Evolutionary conservation across 2,329 filamentous ascomycete genomes (phyloP), one percentile per base, ranked within the genome.

Genomic region (Sarocladiaceae sp.): DNA sequence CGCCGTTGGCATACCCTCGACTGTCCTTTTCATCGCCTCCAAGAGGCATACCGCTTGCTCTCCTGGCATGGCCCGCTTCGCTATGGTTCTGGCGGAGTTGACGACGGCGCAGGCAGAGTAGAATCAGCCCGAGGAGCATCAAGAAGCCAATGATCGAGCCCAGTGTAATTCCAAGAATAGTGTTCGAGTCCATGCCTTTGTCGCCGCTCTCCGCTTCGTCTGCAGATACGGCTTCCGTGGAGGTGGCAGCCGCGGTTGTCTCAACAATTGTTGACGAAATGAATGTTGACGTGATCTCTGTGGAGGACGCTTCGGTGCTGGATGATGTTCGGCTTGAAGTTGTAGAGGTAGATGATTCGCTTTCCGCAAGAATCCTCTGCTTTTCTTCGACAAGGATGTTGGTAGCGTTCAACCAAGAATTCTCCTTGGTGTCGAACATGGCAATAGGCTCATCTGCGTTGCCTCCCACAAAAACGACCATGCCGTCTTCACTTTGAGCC

Each of bases 381-480:
- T 71, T 65, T 26, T 76, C 75, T 20, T 48, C 44, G 23, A 71
- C 74, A 55, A 96, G 82, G 22, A 89, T 66, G 6, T 77, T 70
- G 0, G 81, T 81, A 1, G 88, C 77, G 63, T 96, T 85, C 20
- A 87, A 68, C 93, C 93, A 97, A 42, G 76, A 73, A 65, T 97
- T 96, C 42, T 82, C 70, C 11, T 77, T 79, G 40, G 84, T 83
- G 61, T 96, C 78, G 67, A 96, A 97, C 54, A 97, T 82, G 57
- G 79, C 82, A 4, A 97, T 63, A 0, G 87, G 78, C 55, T 88
- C 79, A 1, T 86, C 71, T 5, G 73, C 68, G 59, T 80, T 83
- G 23, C 91, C 91, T 40, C 91, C 89, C n/a, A 86, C 83, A 55
- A 96, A 83, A 13, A 94, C 87, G 2, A 93, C 81, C 57, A 86